Evolutionary conservation across 2,329 filamentous ascomycete species (phyloP).

Genomic region (Colletotrichum sp.): DNA sequence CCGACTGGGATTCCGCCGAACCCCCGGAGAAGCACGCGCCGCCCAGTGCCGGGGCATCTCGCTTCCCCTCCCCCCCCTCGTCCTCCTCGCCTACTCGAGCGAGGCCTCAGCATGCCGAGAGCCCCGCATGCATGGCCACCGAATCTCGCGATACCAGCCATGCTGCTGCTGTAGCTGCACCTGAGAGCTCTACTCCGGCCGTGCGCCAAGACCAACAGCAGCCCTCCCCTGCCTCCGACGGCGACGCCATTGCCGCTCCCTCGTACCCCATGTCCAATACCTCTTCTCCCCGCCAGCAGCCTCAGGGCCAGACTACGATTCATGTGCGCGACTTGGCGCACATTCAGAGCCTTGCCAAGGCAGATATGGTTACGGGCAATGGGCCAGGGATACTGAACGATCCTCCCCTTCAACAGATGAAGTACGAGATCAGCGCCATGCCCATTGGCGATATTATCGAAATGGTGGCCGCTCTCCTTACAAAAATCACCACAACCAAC

Average conservation of each 20-base stretch:
- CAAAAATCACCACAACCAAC: conserved; percentile 97
- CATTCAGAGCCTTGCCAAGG: conserved; percentile 84
- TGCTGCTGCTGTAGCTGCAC: not conserved
- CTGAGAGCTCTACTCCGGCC: conserved; percentile 20
- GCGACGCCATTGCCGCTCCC: conserved; percentile 26
- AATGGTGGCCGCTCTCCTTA: conserved; percentile 95
- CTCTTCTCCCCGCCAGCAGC: conserved; percentile 28
- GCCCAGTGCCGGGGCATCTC: conserved; percentile 45
- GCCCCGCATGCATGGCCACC: conserved; percentile 54
- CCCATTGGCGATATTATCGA: conserved; percentile 97
- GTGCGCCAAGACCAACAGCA: conserved; percentile 30
- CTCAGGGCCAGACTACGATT: conserved; percentile 55
- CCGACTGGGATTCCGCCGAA: conserved; percentile 12
- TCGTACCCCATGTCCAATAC: conserved; percentile 29
- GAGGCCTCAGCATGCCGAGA: conserved; percentile 45
- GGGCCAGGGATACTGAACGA: conserved; percentile 55
- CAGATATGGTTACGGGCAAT: conserved; percentile 69
- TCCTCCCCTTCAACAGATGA: conserved; percentile 59
- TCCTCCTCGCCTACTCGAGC: conserved; percentile 53
- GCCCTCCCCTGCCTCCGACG: conserved; percentile 41
- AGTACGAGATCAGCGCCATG: conserved; percentile 97
- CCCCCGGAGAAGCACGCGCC: conserved; percentile 26
- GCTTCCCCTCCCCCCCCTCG: conserved; percentile 59
- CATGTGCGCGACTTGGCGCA: conserved; percentile 89
- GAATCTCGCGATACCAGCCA: conserved; percentile 24